A percentile compares a stretch with the other conserved stretches of the same genome.
Conservation (phyloP, 345 rosid genomes). For the Salix suchowensis region DNA sequence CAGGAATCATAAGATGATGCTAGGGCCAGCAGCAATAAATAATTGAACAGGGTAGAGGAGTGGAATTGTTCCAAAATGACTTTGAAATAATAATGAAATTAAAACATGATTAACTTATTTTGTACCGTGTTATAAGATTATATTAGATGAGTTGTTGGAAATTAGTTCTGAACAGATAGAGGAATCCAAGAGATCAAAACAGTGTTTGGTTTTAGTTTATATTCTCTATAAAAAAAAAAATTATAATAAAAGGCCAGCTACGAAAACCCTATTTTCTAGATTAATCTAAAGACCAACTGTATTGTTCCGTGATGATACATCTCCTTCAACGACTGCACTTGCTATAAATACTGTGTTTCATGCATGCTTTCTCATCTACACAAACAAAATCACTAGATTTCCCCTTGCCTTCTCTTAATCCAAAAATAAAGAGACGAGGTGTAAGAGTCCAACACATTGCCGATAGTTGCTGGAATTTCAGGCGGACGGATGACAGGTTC, state of each 20-base stretch:
- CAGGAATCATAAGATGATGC: background rate
- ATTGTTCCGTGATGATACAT: slow-evolving; percentile 40
- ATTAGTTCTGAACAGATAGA: slow-evolving; percentile 7
- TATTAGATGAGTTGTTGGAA: slow-evolving; percentile 23
- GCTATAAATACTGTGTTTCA: slow-evolving; percentile 37
- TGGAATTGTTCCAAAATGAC: slow-evolving; percentile 2
- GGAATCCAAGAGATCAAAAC: slow-evolving; percentile 13
- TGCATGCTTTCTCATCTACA: slow-evolving; percentile 27
- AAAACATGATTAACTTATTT: background rate
- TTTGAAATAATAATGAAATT: background rate
- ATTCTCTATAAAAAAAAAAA: background rate
- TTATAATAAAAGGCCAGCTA: slow-evolving; percentile 20
- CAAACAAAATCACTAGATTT: background rate
- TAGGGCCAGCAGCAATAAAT: background rate
- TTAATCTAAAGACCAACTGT: slow-evolving; percentile 17
- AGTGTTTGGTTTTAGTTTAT: background rate
- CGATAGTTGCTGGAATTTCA: background rate
- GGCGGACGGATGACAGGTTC: slow-evolving; percentile 24
- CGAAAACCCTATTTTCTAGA: slow-evolving; percentile 3
- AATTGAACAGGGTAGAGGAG: background rate
- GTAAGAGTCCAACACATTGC: slow-evolving; percentile 7
- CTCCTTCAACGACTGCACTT: slow-evolving; percentile 26
- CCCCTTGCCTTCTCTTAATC: background rate
- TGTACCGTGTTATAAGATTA: background rate
- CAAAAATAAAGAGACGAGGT: too few species aligned